Percentiles rank a stretch among this genome's conserved stretches.
These are phyloP conservation scores for Punica granatum DNA, from an alignment of 345 rosid species.

Conservation along the genomic window DNA sequence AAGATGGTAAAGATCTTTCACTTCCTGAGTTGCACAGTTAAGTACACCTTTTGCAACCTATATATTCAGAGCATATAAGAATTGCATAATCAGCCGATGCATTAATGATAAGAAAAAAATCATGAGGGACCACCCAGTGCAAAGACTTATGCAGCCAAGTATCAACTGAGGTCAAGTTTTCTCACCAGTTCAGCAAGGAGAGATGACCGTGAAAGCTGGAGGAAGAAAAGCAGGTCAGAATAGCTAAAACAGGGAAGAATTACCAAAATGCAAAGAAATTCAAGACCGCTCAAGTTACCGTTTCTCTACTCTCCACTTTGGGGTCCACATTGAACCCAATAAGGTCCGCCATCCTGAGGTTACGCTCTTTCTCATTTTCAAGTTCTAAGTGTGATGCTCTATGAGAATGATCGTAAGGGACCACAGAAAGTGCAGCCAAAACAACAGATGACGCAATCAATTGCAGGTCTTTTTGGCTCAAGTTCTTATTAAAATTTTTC, in stretches of 20 bases:
- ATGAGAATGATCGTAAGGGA: constrained; percentile 56
- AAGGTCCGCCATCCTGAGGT: constrained; percentile 88
- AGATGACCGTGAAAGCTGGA: constrained; percentile 82
- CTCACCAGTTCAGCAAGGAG: constrained; percentile 89
- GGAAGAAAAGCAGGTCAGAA: constrained; percentile 11
- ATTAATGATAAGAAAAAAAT: neutral
- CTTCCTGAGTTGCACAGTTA: constrained; percentile 91
- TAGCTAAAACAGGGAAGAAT: neutral
- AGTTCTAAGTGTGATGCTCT: constrained; percentile 77
- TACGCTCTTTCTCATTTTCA: constrained; percentile 90
- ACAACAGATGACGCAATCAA: constrained; percentile 90
- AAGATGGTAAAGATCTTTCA: constrained; percentile 84
- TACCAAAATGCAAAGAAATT: neutral
- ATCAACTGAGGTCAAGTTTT: neutral
- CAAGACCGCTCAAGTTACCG: constrained; percentile 34
- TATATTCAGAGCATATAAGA: neutral
- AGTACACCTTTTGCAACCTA: constrained; percentile 94
- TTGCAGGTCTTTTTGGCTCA: constrained; percentile 92
- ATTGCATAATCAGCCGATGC: neutral
- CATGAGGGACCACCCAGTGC: neutral
- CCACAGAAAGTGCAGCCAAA: constrained; percentile 78
- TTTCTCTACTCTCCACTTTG: constrained; percentile 82
- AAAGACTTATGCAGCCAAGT: neutral
- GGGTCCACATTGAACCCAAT: constrained; percentile 85
- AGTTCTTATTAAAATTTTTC: constrained; percentile 88